Evolutionary conservation across 805 yeast species (phyloP).

Genomic region (Yueomyces sp.): DNA sequence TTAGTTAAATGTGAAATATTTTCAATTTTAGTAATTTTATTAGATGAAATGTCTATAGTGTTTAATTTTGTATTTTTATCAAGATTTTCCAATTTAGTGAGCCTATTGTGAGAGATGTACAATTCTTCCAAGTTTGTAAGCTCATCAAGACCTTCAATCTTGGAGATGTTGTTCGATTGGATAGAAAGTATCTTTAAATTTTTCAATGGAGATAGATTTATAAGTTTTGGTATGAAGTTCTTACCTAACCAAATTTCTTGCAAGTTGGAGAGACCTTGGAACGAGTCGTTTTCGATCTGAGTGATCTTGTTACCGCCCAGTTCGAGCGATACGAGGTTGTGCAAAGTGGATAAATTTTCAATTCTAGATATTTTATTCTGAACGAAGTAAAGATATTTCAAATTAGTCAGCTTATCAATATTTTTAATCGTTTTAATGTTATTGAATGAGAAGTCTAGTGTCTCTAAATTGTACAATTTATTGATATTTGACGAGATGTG

Average conservation of each 20-base stretch:
- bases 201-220: constrained; percentile 44
- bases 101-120: constrained; percentile 76
- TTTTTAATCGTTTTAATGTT: constrained; percentile 78
- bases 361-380: constrained; percentile 75
- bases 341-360: constrained; percentile 46
- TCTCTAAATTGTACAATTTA: constrained; percentile 41
- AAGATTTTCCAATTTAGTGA: constrained; percentile 61
- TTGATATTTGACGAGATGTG: constrained; percentile 67
- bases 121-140: constrained; percentile 68
- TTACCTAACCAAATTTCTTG: constrained; percentile 88
- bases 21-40: constrained; percentile 46
- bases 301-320: constrained; percentile 73
- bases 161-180: constrained; percentile 71
- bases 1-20: constrained; percentile 49
- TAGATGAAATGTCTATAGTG: constrained; percentile 73
- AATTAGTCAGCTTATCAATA: constrained; percentile 43
- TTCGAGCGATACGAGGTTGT: constrained; percentile 55
- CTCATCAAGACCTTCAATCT: constrained; percentile 69
- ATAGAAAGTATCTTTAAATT: constrained; percentile 70
- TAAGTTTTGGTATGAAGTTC: constrained; percentile 53
- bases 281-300: constrained; percentile 29
- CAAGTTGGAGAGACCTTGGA: constrained; percentile 41
- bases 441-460: constrained; percentile 79
- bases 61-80: constrained; percentile 54
- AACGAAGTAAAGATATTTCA: constrained; percentile 69